Evolutionary conservation across 306 rosid genomes (phyloP).

Genomic region (Argentina anserina): DNA sequence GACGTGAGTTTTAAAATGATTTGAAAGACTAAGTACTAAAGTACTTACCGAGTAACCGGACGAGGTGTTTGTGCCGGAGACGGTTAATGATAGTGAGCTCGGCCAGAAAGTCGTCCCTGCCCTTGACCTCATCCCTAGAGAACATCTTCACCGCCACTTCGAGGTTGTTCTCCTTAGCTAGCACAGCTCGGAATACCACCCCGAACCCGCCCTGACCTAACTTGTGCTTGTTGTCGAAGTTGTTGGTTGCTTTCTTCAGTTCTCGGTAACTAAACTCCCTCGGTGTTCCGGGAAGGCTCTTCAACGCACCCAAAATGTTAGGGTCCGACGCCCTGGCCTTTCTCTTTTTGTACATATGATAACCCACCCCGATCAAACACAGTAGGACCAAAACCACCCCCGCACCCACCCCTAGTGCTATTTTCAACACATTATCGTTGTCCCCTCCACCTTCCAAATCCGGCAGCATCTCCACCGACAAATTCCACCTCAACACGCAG

Average conservation of each 20-base stretch:
- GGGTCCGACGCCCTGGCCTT: slow-evolving; percentile 21
- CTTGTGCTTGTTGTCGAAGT: slow-evolving; percentile 51
- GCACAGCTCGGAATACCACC: slow-evolving; percentile 51
- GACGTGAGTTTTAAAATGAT: background rate
- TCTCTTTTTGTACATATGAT: slow-evolving; percentile 16
- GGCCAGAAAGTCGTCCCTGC: slow-evolving; percentile 67
- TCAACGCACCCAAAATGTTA: slow-evolving; percentile 53
- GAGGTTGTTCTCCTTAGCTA: slow-evolving; percentile 33
- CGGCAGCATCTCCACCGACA: slow-evolving; percentile 44
- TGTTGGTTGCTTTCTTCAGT: slow-evolving; percentile 64
- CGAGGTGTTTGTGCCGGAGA: slow-evolving; percentile 75
- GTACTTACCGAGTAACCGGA: slow-evolving; percentile 46
- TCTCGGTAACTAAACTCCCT: slow-evolving; percentile 53
- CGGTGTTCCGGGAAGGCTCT: slow-evolving; percentile 69
- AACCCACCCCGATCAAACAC: slow-evolving; percentile 20
- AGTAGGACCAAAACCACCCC: slow-evolving; percentile 10
- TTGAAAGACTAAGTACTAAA: background rate
- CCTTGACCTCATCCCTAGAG: slow-evolving; percentile 55
- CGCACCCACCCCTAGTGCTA: slow-evolving; percentile 48
- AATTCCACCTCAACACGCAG: slow-evolving; percentile 64
- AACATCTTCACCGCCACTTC: slow-evolving; percentile 74
- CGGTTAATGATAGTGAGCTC: slow-evolving; percentile 78
- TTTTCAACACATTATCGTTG: background rate
- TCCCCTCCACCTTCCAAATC: background rate
- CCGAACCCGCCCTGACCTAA: slow-evolving; percentile 77